Conservation (phyloP, 495 filamentous ascomycete species). For the Penicillium crystallinum region DNA sequence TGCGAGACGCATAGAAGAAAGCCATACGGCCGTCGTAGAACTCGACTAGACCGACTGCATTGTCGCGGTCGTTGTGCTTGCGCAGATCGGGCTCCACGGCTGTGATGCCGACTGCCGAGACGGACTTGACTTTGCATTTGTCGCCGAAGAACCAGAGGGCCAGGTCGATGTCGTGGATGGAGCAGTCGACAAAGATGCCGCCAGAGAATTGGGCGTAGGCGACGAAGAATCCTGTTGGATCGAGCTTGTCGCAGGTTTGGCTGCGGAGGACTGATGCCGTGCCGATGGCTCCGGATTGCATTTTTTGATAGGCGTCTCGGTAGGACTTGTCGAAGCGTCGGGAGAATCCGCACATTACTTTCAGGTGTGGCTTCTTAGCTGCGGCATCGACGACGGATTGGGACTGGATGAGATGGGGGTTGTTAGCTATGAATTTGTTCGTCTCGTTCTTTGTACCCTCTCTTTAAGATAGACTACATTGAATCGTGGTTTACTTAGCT, state of each 20-base stretch:
- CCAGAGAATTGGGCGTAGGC: conserved; percentile 51
- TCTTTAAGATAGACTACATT: neutral
- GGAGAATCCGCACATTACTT: conserved; percentile 58
- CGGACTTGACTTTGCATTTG: conserved; percentile 44
- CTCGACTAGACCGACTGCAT: conserved; percentile 59
- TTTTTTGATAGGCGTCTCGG: conserved; percentile 45
- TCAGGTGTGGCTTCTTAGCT: conserved; percentile 30
- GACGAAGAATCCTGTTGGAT: conserved; percentile 52
- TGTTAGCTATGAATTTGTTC: neutral
- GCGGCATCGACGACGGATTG: conserved; percentile 50
- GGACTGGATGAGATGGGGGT: conserved; percentile 29
- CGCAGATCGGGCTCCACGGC: conserved; percentile 56
- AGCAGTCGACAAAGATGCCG: conserved; percentile 59
- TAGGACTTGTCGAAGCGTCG: conserved; percentile 55
- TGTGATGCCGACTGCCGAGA: conserved; percentile 51
- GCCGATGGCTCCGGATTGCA: conserved; percentile 45
- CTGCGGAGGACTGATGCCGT: conserved; percentile 47
- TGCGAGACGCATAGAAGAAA: conserved; percentile 54
- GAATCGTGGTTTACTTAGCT: conserved; percentile 10
- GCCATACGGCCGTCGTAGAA: conserved; percentile 57
- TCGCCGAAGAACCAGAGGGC: conserved; percentile 54
- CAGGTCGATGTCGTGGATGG: conserved; percentile 56
- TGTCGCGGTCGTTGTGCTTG: conserved; percentile 56
- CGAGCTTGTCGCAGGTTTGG: conserved; percentile 55
- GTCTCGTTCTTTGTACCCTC: too few species aligned